Conservation (phyloP, 164 flowering plant genomes). For the Magnolia sinica region DNA sequence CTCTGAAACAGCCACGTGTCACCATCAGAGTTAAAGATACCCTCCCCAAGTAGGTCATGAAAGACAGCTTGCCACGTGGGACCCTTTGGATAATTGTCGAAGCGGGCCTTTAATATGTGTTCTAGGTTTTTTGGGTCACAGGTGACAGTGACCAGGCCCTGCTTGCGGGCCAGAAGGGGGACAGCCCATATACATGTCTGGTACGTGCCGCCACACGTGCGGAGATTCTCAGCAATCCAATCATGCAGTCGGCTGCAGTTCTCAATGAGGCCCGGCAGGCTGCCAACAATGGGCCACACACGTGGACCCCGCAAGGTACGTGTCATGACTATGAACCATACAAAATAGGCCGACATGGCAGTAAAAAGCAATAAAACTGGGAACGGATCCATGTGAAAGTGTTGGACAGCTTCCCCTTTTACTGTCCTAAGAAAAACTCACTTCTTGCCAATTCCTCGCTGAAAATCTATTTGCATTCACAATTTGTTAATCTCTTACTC, state of each 20-base stretch:
- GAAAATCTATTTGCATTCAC: neutral
- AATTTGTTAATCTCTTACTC: too few relatives aligned
- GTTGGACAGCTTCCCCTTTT: neutral
- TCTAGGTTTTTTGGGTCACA: constrained; percentile 68
- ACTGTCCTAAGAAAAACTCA: neutral
- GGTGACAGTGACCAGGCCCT: constrained; percentile 72
- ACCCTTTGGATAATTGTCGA: constrained; percentile 68
- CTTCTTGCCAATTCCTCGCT: neutral
- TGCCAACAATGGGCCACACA: constrained; percentile 68
- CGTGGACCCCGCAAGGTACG: constrained; percentile 50
- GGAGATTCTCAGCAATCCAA: constrained; percentile 73
- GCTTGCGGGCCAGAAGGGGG: constrained; percentile 52
- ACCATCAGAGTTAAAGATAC: constrained; percentile 72
- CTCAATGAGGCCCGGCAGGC: constrained; percentile 57
- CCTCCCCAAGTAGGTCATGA: constrained; percentile 62
- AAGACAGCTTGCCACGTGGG: constrained; percentile 69
- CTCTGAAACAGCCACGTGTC: constrained; percentile 73
- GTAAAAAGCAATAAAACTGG: constrained; percentile 26
- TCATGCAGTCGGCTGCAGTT: constrained; percentile 56
- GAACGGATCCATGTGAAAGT: constrained; percentile 31
- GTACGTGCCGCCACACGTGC: constrained; percentile 60
- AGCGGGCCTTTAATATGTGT: constrained; percentile 57
- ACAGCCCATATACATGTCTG: constrained; percentile 59
- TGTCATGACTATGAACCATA: constrained; percentile 45
- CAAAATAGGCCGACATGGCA: constrained; percentile 31